Conservation (phyloP, 345 rosid species). For the Conringia planisiliqua region DNA sequence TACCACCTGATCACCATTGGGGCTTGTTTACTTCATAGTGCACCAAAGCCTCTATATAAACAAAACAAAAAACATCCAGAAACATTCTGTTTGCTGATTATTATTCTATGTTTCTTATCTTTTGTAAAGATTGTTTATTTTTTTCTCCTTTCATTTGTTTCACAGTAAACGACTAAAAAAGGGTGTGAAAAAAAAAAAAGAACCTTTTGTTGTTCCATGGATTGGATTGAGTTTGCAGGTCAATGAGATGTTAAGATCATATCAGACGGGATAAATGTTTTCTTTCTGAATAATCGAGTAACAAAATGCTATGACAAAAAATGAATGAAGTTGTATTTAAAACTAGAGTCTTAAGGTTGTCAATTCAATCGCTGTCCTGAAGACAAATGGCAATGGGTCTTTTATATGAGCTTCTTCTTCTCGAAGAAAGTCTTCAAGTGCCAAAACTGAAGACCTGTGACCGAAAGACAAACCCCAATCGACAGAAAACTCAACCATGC, state of each 20-base stretch:
- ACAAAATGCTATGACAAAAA: not conserved
- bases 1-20: conserved; percentile 79
- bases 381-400: not conserved
- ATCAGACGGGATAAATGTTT: not conserved
- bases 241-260: not conserved
- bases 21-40: conserved; percentile 60
- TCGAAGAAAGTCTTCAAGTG: conserved; percentile 83
- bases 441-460: conserved; percentile 77
- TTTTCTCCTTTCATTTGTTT: not conserved
- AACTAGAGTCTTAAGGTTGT: not conserved
- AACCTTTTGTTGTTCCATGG: not conserved
- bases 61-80: not conserved
- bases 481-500: conserved; percentile 57
- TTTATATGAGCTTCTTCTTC: conserved; percentile 77
- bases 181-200: not conserved
- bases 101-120: not conserved
- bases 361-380: not conserved
- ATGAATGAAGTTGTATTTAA: not conserved
- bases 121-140: conserved; percentile 32
- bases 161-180: not conserved
- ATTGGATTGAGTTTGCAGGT: conserved; percentile 10
- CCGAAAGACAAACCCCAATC: conserved; percentile 59
- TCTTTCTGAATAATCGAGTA: not conserved
- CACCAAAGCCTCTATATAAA: not conserved
- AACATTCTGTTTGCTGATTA: conserved; percentile 20